Conservation (phyloP, 495 filamentous ascomycete species). For the Penicillium subrubescens region DNA sequence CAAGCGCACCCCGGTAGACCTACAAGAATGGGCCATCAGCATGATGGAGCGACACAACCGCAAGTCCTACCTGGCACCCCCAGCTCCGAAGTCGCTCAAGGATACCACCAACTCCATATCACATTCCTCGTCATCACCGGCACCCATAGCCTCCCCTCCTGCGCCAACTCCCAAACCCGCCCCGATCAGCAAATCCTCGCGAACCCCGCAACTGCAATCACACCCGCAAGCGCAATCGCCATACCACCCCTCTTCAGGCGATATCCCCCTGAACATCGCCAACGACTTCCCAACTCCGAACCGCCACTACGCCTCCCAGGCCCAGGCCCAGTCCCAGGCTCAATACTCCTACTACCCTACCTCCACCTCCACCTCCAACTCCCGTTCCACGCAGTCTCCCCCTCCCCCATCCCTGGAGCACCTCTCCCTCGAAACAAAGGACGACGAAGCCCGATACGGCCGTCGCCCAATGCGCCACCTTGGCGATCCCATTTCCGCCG, state of each 20-base stretch:
- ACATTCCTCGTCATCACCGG: conserved; percentile 15
- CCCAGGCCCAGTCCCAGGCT: conserved; percentile 9
- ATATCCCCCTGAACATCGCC: conserved; percentile 64
- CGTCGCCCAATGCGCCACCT: conserved; percentile 43
- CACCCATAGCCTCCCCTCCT: conserved; percentile 13
- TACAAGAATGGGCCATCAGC: conserved; percentile 85
- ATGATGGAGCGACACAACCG: conserved; percentile 91
- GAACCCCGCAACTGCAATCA: conserved; percentile 51
- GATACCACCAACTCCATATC: conserved; percentile 25
- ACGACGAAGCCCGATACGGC: conserved; percentile 37
- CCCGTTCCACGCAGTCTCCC: conserved; percentile 33
- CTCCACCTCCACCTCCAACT: conserved; percentile 21
- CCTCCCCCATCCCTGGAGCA: conserved; percentile 44
- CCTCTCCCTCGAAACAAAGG: conserved; percentile 41
- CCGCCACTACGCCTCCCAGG: conserved; percentile 25
- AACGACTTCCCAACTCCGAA: conserved; percentile 37
- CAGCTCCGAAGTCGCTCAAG: conserved; percentile 51
- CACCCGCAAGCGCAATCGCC: conserved; percentile 42
- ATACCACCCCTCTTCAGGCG: conserved; percentile 62
- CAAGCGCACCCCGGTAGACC: conserved; percentile 88
- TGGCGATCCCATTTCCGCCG: conserved; percentile 41
- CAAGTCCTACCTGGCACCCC: conserved; percentile 82
- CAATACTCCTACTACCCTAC: conserved; percentile 30
- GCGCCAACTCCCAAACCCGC: conserved; percentile 24
- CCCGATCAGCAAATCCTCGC: conserved; percentile 42